Evolutionary conservation across 2,329 filamentous ascomycete genomes (phyloP).

Genomic region (Penicillium hesseltinei): DNA sequence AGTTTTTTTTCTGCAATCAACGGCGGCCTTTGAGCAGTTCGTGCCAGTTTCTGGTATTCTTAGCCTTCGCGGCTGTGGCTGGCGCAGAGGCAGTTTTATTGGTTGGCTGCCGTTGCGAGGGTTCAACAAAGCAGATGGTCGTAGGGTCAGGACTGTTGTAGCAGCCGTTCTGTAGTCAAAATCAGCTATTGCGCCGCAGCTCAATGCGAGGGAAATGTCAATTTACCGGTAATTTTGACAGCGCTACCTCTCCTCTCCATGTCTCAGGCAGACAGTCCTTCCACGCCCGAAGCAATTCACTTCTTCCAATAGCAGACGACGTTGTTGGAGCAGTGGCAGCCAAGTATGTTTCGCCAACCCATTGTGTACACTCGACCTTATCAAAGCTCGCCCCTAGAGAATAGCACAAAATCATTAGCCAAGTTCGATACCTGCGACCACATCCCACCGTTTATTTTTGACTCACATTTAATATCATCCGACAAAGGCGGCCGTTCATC

Average conservation of each 20-base stretch:
- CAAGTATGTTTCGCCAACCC: conserved; percentile 43
- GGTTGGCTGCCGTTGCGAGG: conserved; percentile 30
- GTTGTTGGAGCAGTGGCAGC: conserved; percentile 37
- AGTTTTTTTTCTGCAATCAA: conserved; percentile 18
- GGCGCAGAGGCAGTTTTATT: conserved; percentile 28
- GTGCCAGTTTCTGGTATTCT: conserved; percentile 45
- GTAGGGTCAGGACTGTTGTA: conserved; percentile 38
- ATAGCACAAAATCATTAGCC: neutral
- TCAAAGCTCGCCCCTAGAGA: conserved; percentile 42
- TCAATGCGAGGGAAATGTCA: neutral
- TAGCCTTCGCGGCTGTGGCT: conserved; percentile 26
- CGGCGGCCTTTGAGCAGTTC: conserved; percentile 41
- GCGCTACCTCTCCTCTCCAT: conserved; percentile 39
- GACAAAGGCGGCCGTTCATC: conserved; percentile 21
- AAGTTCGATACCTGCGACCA: neutral
- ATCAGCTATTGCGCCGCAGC: neutral
- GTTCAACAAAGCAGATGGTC: conserved; percentile 37
- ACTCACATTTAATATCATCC: conserved; percentile 40
- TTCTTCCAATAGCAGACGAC: conserved; percentile 30
- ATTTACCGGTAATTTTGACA: conserved; percentile 35
- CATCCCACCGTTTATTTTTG: neutral
- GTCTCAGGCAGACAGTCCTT: conserved; percentile 45
- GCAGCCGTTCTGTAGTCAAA: conserved; percentile 26
- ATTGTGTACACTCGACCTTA: conserved; percentile 33
- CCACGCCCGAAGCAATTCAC: conserved; percentile 41